Conservation (phyloP, 2,329 filamentous ascomycete genomes). For the Verticillium nubilum region DNA sequence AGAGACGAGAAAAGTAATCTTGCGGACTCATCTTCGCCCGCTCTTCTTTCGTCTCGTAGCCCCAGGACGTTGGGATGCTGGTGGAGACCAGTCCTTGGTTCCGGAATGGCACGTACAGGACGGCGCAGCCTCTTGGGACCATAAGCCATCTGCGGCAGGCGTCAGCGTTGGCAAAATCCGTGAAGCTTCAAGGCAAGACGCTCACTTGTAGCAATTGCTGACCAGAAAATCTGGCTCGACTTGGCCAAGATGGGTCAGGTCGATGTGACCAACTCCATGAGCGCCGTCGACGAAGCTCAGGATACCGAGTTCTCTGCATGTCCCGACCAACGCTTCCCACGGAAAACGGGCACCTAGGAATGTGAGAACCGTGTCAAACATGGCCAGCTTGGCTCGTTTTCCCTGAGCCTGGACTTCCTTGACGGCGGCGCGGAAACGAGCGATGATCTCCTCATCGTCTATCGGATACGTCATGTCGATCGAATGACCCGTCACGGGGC, state of each 20-base stretch:
- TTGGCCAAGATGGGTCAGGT: constrained; percentile 47
- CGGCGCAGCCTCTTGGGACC: constrained; percentile 61
- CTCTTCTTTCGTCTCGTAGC: constrained; percentile 44
- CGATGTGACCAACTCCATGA: constrained; percentile 66
- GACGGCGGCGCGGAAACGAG: constrained; percentile 21
- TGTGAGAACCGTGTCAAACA: constrained; percentile 67
- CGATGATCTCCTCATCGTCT: constrained; percentile 51
- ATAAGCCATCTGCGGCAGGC: constrained; percentile 54
- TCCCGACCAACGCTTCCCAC: constrained; percentile 54
- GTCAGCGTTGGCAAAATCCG: constrained; percentile 8
- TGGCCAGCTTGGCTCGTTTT: constrained; percentile 52
- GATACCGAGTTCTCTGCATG: constrained; percentile 54
- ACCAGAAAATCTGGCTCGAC: constrained; percentile 68
- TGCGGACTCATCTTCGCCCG: constrained; percentile 22
- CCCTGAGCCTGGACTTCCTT: constrained; percentile 40
- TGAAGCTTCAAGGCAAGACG: neutral
- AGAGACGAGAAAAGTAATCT: constrained; percentile 53
- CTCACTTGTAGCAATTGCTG: constrained; percentile 62
- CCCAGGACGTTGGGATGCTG: constrained; percentile 64
- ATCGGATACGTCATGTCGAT: constrained; percentile 56
- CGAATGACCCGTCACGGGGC: constrained; percentile 29
- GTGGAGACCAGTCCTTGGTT: constrained; percentile 64
- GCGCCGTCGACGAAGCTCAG: constrained; percentile 66
- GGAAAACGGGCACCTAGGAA: constrained; percentile 65
- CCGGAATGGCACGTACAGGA: constrained; percentile 62